Evolutionary conservation across 805 yeast species (phyloP), one percentile per base, ranked within the genome.

Genomic region (Yarrowia bubula): DNA sequence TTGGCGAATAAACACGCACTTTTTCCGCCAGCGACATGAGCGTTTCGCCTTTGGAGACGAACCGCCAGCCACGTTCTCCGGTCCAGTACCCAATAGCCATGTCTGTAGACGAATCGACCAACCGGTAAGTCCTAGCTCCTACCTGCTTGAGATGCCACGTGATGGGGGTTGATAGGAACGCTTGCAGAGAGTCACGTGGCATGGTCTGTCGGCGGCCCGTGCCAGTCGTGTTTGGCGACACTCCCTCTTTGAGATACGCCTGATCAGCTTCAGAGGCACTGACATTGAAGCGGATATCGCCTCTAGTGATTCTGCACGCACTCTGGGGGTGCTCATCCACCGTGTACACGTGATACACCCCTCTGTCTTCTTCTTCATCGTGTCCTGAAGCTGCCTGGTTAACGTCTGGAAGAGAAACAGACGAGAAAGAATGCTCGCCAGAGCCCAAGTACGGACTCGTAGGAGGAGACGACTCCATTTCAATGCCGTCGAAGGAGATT

Each of bases 51-150:
- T 58, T 58, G 42, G 55, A 60, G 4, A 60, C 65, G 17, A 65
- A 60, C 35, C 60, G 55, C 65, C 65, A 47, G 51, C 60, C 66
- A 2, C 60, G 55, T 41, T 65, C 64, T 22, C 63, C 41, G 6
- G 60, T 41, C 72, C 72, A 70, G 32, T 47, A 47, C 28, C 72
- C 72, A 14, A 70, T 58, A 6, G 65, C 41, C 17, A 46, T 17
- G 58, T 51, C 53, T 7, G 72, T 70, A 33, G 69, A 50, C 41
- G 68, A 68, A 37, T 70, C 72, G 8, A 69, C 62, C 3, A 70
- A 66, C 18, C 47, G 46, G 51, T 41, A 69, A 8, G 46, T 42
- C 4, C 50, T 17, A 8, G 53, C 37, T 2, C 53, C 41, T 4
- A 66, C 68, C 31, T 43, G 60, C 33, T 61, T 58, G 22, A 70